Base-by-base conservation (phyloP, 352 stramenopile species). In the Phytophthora kernoviae region DNA sequence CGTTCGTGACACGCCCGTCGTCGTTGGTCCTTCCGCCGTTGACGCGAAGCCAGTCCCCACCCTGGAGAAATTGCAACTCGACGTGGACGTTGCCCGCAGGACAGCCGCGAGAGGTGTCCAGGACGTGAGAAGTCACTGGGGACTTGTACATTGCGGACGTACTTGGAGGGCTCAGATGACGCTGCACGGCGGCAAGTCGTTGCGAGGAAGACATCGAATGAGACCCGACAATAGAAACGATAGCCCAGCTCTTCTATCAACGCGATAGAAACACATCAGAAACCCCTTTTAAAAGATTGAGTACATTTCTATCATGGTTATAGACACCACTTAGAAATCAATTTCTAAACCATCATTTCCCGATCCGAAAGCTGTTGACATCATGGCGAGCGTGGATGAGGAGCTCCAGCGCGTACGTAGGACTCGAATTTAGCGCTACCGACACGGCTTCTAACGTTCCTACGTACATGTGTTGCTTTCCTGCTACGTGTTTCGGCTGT, bases 121-220 rank as follows among this genome's bases (percentile, higher is more conserved):
- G 75, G 39, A 96, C 82, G 58, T 96, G 90, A 26, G 88, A 94
- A 27, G 90, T 96, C 46, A 97, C 75, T 20, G 81, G 82, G 4
- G 84, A 84, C 44, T 75, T 74, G 73, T 87, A 81, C 87, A 73
- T 43, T 2, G 9, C 14, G 33, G 32, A 5, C 10, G 14, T 11
- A 34, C 30, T 26, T 44, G 41, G 18, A 26, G 18, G 24, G 24
- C 6, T 30, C 6, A 30, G 6, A 6, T 30, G 24, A 6, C 24
- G 24, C 24, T 30, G 24, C 3, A 30, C 24, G 24, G 24, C 24
- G 6, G 24, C 24, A 30, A 30, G 24, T 3, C 24, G 24, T 3
- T 30, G 3, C 3, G 24, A 30, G 8, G 48, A 54, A 7, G 24
- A 6, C 24, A 30, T 30, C 24, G 24, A 6, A 30, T 30, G 24